A percentile compares a stretch with the other conserved stretches of the same genome.
Evolutionary conservation across 2,329 filamentous ascomycete genomes (phyloP).

Genomic region (Botryosphaeria dothidea): DNA sequence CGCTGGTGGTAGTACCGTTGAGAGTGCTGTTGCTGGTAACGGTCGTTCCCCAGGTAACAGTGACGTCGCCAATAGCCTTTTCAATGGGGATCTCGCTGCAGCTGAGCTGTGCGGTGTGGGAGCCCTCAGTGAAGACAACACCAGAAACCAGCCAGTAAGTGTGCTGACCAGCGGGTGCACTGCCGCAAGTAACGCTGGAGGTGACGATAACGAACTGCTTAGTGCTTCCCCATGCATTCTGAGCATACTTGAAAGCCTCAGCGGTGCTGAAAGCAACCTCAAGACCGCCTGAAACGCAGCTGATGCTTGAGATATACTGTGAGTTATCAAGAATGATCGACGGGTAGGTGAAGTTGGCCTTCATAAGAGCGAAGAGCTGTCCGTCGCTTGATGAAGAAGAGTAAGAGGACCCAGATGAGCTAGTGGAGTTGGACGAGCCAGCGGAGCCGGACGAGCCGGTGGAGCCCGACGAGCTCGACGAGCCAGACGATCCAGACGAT

Average conservation of each 20-base stretch:
- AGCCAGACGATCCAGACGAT: neutral
- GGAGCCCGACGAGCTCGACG: neutral
- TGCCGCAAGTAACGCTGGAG: neutral
- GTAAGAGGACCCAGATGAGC: neutral
- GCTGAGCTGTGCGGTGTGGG: neutral
- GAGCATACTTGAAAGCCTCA: neutral
- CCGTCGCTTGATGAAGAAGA: neutral
- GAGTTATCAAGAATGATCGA: constrained; percentile 6
- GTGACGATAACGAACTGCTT: neutral
- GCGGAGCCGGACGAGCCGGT: neutral
- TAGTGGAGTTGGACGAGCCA: neutral
- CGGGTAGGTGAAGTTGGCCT: constrained; percentile 2
- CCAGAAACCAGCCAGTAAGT: neutral
- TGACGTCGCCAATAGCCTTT: neutral
- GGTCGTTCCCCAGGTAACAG: neutral
- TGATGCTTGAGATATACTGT: neutral
- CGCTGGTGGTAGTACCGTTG: neutral
- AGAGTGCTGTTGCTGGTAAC: neutral
- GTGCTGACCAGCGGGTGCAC: neutral
- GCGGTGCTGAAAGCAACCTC: neutral
- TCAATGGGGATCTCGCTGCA: neutral
- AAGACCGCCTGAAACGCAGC: neutral
- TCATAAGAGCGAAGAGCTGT: neutral
- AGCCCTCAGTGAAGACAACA: neutral
- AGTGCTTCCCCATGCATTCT: neutral